Conservation (phyloP, 106 monocot species). For the Agapanthus africanus region DNA sequence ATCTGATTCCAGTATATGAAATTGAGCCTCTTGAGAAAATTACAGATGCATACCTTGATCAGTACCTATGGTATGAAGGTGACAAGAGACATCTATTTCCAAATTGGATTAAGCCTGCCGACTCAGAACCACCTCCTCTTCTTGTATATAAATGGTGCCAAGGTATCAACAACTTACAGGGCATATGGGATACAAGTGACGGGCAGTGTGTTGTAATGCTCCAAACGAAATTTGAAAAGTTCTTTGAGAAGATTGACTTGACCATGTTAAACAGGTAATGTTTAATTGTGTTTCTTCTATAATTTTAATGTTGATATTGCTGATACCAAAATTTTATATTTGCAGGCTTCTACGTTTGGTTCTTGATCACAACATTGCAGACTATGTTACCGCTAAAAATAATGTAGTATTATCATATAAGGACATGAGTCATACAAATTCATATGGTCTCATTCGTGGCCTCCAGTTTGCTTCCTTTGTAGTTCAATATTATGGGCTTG, state of each 20-base stretch:
- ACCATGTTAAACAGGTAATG: conserved; percentile 90
- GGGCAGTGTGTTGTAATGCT: conserved; percentile 99
- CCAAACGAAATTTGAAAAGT: conserved; percentile 98
- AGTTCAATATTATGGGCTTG: conserved; percentile 98
- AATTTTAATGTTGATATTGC: neutral
- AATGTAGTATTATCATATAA: conserved; percentile 99
- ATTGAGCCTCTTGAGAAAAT: conserved; percentile 99
- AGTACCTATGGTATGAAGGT: conserved; percentile 99
- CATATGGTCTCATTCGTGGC: conserved; percentile 97
- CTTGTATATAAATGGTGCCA: conserved; percentile 99
- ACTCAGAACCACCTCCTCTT: conserved; percentile 98
- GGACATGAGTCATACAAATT: conserved; percentile 99
- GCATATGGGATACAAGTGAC: conserved; percentile 94
- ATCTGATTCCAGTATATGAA: conserved; percentile 98
- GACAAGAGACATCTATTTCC: conserved; percentile 98
- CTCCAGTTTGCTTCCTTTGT: conserved; percentile 99
- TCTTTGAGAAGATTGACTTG: conserved; percentile 99
- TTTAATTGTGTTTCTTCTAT: neutral
- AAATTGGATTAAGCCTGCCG: conserved; percentile 99
- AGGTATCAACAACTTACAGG: conserved; percentile 95
- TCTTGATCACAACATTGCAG: conserved; percentile 98
- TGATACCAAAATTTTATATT: neutral
- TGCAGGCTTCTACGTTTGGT: conserved; percentile 89
- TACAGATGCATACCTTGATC: conserved; percentile 99
- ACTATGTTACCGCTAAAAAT: conserved; percentile 98